Conservation (phyloP, 108 stramenopile genomes). For the Stephanodiscus minutulus region DNA sequence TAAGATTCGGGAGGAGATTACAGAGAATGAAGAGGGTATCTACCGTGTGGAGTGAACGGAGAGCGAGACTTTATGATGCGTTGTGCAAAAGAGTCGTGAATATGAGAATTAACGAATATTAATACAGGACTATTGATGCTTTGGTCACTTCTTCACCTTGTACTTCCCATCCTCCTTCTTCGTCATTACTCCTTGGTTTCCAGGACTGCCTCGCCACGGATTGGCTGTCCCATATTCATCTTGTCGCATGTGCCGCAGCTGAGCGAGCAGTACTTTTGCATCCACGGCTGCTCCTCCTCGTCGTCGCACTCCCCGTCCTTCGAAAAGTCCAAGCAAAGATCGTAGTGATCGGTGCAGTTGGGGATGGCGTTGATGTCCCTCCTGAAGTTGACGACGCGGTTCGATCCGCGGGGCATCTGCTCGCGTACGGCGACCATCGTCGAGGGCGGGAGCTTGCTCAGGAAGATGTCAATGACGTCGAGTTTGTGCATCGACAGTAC, state of each 20-base stretch:
- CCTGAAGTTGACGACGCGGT: conserved; percentile 47
- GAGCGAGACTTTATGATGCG: too few species aligned
- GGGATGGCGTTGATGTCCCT: conserved; percentile 52
- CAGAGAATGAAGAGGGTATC: too few species aligned
- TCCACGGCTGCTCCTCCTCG: conserved; percentile 45
- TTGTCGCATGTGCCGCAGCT: conserved; percentile 45
- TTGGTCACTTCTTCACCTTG: too few species aligned
- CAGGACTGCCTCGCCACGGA: not conserved
- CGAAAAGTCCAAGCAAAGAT: conserved; percentile 45
- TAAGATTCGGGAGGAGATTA: too few species aligned
- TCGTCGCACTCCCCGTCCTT: conserved; percentile 50
- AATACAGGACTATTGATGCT: too few species aligned
- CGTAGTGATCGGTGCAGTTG: conserved; percentile 39
- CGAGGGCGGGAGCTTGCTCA: conserved; percentile 36
- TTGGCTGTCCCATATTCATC: conserved; percentile 8
- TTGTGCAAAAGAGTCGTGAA: too few species aligned
- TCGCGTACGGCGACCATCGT: conserved; percentile 31
- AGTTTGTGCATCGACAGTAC: conserved; percentile 27
- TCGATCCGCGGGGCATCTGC: conserved; percentile 46
- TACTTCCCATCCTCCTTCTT: not conserved
- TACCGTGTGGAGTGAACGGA: too few species aligned
- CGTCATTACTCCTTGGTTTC: not conserved
- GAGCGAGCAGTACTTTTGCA: conserved; percentile 43
- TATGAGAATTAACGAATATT: too few species aligned
- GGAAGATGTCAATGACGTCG: conserved; percentile 28